phyloP scores from a whole-genome alignment of 1,284 basidiomycete species.

The Naganishia sp. region DNA sequence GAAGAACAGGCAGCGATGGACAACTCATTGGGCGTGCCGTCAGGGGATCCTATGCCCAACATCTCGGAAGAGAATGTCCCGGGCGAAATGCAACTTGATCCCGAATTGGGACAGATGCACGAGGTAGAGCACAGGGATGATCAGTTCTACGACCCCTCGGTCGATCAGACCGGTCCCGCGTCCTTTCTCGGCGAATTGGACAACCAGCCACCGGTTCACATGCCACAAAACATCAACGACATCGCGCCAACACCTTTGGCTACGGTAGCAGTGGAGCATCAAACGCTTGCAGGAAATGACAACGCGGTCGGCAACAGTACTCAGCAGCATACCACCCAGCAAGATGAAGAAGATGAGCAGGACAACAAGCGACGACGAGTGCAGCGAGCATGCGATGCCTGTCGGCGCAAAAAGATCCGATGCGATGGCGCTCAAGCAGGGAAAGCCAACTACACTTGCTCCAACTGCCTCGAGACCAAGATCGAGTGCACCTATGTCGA shows the following conservation, averaged over 20 bases:
- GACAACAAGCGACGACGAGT: conserved; percentile 34
- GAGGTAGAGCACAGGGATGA: conserved; percentile 16
- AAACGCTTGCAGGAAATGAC: conserved; percentile 5
- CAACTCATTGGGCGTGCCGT: neutral
- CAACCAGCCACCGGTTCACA: conserved; percentile 8
- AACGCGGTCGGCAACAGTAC: neutral
- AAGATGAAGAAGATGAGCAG: conserved; percentile 20
- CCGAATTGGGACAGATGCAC: conserved; percentile 12
- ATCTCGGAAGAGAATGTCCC: conserved; percentile 5
- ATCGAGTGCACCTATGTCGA: conserved; percentile 73
- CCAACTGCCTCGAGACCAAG: conserved; percentile 72
- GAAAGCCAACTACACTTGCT: conserved; percentile 57
- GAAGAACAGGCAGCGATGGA: conserved; percentile 10
- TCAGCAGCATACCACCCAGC: conserved; percentile 9
- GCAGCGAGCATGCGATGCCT: conserved; percentile 53
- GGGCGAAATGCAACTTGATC: conserved; percentile 17
- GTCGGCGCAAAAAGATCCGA: conserved; percentile 46
- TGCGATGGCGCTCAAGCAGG: conserved; percentile 52
- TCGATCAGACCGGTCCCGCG: conserved; percentile 16
- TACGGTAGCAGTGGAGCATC: conserved; percentile 16
- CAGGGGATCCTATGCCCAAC: neutral
- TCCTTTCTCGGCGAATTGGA: conserved; percentile 4
- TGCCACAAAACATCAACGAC: conserved; percentile 21
- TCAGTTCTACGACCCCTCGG: conserved; percentile 18
- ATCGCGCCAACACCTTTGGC: conserved; percentile 25